phyloP scores from a whole-genome alignment of 305 asterid genomes.

The Fraxinus baroniana region DNA sequence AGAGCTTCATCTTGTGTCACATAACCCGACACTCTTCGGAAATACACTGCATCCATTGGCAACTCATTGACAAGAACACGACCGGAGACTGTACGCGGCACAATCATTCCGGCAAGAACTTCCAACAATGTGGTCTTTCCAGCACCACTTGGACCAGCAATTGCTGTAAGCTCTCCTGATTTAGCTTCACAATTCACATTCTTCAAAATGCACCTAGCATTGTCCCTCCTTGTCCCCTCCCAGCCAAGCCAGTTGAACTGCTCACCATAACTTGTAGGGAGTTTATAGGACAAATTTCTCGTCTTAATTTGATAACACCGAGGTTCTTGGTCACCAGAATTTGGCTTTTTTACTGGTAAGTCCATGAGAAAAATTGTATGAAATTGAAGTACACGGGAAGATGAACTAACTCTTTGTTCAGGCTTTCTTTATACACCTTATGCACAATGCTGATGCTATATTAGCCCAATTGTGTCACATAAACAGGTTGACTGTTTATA shows the following conservation, averaged over 20 bases:
- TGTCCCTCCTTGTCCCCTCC: constrained; percentile 6
- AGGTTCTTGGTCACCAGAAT: constrained; percentile 28
- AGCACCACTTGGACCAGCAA: constrained; percentile 77
- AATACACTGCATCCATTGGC: constrained; percentile 42
- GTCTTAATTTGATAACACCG: constrained; percentile 36
- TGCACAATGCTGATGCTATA: background rate
- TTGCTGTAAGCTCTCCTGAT: constrained; percentile 64
- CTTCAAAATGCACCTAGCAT: constrained; percentile 35
- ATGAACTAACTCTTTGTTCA: constrained; percentile 34
- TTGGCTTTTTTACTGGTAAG: constrained; percentile 30
- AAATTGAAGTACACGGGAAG: constrained; percentile 18
- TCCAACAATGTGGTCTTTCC: constrained; percentile 75
- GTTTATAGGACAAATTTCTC: constrained; percentile 40
- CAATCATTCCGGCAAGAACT: constrained; percentile 48
- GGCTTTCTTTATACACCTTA: constrained; percentile 18
- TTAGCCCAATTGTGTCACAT: background rate
- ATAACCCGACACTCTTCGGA: constrained; percentile 55
- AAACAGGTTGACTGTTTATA: background rate
- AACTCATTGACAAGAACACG: constrained; percentile 45
- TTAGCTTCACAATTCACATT: constrained; percentile 55
- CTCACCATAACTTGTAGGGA: constrained; percentile 29
- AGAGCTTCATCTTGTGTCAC: constrained; percentile 75
- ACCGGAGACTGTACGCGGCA: constrained; percentile 39
- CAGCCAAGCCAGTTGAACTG: constrained; percentile 22
- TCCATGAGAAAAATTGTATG: constrained; percentile 36